Evolutionary conservation across 441 rosid genomes (phyloP).

Genomic region (Macaranga tanarius): DNA sequence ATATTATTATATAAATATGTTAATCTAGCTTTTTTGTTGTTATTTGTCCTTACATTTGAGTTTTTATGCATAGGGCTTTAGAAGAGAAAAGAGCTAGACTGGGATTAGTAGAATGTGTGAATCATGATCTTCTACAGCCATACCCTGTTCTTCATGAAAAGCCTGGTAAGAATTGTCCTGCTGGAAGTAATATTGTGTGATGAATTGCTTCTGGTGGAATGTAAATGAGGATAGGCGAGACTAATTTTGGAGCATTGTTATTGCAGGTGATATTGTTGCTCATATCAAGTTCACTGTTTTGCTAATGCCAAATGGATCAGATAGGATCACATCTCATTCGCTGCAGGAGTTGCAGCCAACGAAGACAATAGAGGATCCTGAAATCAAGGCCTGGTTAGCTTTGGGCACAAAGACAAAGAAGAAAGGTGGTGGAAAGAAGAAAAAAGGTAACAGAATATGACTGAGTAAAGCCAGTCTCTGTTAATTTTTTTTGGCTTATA

Average conservation of each 20-base stretch:
- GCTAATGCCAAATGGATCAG: constrained; percentile 95
- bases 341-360: constrained; percentile 76
- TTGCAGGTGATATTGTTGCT: constrained; percentile 77
- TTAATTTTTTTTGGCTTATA: neutral
- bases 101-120: constrained; percentile 91
- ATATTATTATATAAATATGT: no score
- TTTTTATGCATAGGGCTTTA: constrained; percentile 49
- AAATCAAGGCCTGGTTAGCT: constrained; percentile 92
- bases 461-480: neutral
- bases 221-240: neutral
- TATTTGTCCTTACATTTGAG: neutral
- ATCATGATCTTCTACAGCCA: constrained; percentile 88
- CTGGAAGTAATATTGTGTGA: no score
- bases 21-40: neutral
- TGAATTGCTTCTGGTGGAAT: neutral
- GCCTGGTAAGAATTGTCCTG: constrained; percentile 47
- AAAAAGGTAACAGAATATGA: constrained; percentile 60
- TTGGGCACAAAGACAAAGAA: constrained; percentile 88
- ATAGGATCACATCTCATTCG: constrained; percentile 75
- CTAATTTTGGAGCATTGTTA: neutral
- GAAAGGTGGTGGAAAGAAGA: constrained; percentile 96
- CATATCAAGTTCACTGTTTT: constrained; percentile 86
- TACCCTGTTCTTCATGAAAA: constrained; percentile 95
- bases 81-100: constrained; percentile 95
- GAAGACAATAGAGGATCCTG: constrained; percentile 78